A percentile compares a stretch with the other conserved stretches of the same genome.
Evolutionary conservation across 2,329 filamentous ascomycete species (phyloP).

Genomic region (Verruconis gallopava): DNA sequence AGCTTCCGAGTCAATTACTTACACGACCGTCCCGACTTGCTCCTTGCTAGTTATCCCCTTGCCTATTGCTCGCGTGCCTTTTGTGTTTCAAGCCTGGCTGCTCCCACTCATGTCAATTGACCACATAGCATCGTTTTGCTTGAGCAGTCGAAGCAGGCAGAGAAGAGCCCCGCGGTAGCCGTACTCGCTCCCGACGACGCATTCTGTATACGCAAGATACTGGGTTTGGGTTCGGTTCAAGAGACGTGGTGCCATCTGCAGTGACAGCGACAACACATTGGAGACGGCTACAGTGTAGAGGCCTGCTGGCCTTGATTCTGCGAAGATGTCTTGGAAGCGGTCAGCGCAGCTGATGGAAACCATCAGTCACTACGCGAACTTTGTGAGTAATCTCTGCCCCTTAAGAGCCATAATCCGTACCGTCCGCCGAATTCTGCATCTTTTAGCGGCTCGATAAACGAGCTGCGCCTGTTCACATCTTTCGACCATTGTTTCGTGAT

Average conservation of each 20-base stretch:
- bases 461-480: no score
- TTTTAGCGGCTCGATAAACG: no score
- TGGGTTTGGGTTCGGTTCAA: no score
- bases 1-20: neutral
- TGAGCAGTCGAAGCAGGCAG: neutral
- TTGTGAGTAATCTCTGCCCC: slow-evolving; percentile 10
- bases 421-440: no score
- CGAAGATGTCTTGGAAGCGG: slow-evolving; percentile 80
- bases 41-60: neutral
- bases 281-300: slow-evolving; percentile 2
- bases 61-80: neutral
- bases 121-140: neutral
- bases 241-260: no score
- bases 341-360: slow-evolving; percentile 86
- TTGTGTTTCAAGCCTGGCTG: neutral
- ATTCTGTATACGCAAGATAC: no score
- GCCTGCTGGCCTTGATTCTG: slow-evolving; percentile 9
- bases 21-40: neutral
- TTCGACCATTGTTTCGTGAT: neutral
- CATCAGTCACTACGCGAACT: slow-evolving; percentile 39
- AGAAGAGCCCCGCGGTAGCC: neutral
- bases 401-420: no score
- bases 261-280: neutral
- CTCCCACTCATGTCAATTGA: neutral
- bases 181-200: neutral